phyloP scores from a whole-genome alignment of 83 land plant species.

The Thuja plicata region DNA sequence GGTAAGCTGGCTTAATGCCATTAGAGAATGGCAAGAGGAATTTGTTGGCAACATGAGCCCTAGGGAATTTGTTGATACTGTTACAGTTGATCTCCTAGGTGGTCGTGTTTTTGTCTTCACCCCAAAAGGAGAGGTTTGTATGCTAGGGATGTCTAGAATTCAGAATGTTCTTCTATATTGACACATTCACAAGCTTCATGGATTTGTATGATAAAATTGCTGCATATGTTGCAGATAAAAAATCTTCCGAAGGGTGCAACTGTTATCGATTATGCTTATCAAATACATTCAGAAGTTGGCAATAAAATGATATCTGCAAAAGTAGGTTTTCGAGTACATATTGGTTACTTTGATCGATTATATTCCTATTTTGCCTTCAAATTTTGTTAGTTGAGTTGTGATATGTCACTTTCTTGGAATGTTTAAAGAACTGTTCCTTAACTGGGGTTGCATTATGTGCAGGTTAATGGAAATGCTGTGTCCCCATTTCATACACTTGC shows the following conservation, averaged over 20 bases:
- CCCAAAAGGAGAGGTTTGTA: slow-evolving; percentile 88
- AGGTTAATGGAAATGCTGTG: slow-evolving; percentile 97
- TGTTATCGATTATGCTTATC: slow-evolving; percentile 94
- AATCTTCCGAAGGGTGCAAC: slow-evolving; percentile 97
- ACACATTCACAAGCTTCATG: neutral
- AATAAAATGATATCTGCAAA: slow-evolving; percentile 98
- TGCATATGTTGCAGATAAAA: slow-evolving; percentile 64
- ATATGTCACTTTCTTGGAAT: neutral
- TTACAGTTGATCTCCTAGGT: slow-evolving; percentile 86
- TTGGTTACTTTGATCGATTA: neutral
- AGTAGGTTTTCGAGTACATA: slow-evolving; percentile 39
- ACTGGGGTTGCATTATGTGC: slow-evolving; percentile 19
- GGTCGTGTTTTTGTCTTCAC: slow-evolving; percentile 98
- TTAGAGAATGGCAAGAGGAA: slow-evolving; percentile 99
- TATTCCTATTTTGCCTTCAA: neutral
- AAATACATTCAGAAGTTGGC: slow-evolving; percentile 93
- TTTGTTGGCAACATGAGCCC: slow-evolving; percentile 98
- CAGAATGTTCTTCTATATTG: neutral
- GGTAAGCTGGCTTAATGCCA: slow-evolving; percentile 99
- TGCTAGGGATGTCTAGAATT: neutral
- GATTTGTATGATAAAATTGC: neutral
- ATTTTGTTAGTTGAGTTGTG: neutral
- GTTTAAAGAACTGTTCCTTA: neutral
- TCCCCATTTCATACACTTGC: slow-evolving; percentile 85
- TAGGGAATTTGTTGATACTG: slow-evolving; percentile 95